Base-by-base conservation (phyloP, 768 basidiomycete species). In the Clathrus columnatus region DNA sequence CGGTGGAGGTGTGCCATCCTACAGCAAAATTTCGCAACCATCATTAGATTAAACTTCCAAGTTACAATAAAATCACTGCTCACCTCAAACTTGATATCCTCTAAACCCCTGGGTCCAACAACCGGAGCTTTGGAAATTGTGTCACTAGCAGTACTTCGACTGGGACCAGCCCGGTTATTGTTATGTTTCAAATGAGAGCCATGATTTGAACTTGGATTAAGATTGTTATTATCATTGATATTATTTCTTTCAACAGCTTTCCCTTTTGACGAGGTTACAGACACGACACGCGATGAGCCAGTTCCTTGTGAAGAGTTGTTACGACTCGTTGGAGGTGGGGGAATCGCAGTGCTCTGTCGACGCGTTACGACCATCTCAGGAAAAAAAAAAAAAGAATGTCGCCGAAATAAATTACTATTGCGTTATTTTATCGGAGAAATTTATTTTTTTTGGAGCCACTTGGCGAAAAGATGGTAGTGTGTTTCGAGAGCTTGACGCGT, bases 311-410 rank as follows among this genome's bases (percentile, higher is more conserved):
- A 48, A 10, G 45, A 48, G 29, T 48, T 55, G 32, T 43, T 55
- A 7, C 54, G 45, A 46, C 45, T 55, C 4, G 54, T 45, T 14
- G 32, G 44, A 23, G 54, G 27, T 16, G 54, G 54, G 23, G 48
- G 24, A 20, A 45, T 43, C 18, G 26, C 32, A 44, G 46, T 18
- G 41, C 45, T 55, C 32, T 55, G 54, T 46, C 54, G 6, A 42
- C 54, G 54, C 21, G 54, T 55, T 17, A 55, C 54, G 44, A 55
- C 54, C 54, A 47, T 47, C 21, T 10, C n/a, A 14, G 4, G 14
- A 2, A 36, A 11, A 14, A 11, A 36, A 36, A 8, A 36, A n/a
- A 36, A n/a, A 4, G n/a, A n/a, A n/a, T n/a, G n/a, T n/a, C n/a
- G n/a, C n/a, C n/a, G n/a, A n/a, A 7, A 36, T n/a, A 14, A 36